Conservation (phyloP, 805 yeast genomes). For the Candida palmyrensis region DNA sequence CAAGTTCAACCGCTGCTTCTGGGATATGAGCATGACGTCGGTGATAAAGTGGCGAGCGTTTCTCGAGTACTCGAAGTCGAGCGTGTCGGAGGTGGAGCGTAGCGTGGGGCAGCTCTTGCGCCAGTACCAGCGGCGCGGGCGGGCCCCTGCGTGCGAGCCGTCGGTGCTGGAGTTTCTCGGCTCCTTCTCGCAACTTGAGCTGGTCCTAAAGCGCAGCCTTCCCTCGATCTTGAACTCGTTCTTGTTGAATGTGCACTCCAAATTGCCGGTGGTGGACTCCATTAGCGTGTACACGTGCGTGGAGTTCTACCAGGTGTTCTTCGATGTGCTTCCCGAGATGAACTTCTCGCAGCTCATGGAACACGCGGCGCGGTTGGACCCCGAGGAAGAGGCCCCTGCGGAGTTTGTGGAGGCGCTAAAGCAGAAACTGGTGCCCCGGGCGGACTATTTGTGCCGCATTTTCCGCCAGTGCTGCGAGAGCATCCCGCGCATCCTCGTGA, state of each 20-base stretch:
- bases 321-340: conserved; percentile 12
- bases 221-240: conserved; percentile 20
- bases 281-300: conserved; percentile 24
- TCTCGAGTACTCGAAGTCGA: conserved; percentile 8
- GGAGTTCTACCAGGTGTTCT: conserved; percentile 19
- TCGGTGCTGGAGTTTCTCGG: conserved; percentile 10
- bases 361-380: conserved; percentile 10
- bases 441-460: conserved; percentile 13
- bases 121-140: neutral
- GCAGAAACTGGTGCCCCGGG: conserved; percentile 12
- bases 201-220: conserved; percentile 12
- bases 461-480: conserved; percentile 15
- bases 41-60: conserved; percentile 26
- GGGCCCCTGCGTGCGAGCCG: too few relatives aligned
- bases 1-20: conserved; percentile 14
- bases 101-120: neutral
- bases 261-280: conserved; percentile 27
- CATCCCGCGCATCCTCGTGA: conserved; percentile 20
- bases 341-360: conserved; percentile 11
- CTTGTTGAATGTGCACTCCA: conserved; percentile 27
- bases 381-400: conserved; percentile 6
- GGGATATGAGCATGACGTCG: conserved; percentile 32
- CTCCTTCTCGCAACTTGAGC: conserved; percentile 12
- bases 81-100: conserved; percentile 3
- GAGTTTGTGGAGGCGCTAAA: conserved; percentile 11